Evolutionary conservation across 495 filamentous ascomycete genomes (phyloP).

Genomic region (Acidomyces sp.): DNA sequence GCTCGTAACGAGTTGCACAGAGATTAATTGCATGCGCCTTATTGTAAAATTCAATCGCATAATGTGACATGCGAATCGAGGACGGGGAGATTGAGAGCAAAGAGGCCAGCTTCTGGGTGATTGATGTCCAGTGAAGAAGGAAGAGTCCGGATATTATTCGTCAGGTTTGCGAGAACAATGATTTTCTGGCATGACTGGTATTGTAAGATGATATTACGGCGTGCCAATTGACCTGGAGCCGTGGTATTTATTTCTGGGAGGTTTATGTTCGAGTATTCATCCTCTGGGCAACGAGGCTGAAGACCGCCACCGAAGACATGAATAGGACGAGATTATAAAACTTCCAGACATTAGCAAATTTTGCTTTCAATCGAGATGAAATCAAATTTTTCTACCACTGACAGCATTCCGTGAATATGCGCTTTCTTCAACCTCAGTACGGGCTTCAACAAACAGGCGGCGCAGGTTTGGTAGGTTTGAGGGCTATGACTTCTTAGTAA

Average conservation of each 20-base stretch:
- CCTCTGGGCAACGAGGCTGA: conserved; percentile 78
- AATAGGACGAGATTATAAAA: conserved; percentile 97
- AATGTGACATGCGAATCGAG: no score
- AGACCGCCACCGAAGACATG: conserved; percentile 83
- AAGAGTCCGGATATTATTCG: no score
- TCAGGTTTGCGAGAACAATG: no score
- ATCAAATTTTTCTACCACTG: conserved; percentile 23
- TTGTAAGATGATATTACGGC: no score
- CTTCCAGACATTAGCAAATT: conserved; percentile 33
- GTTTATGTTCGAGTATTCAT: conserved; percentile 30
- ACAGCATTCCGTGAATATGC: conserved; percentile 89
- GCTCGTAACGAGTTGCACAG: no score
- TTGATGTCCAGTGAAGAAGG: no score
- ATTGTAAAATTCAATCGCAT: no score
- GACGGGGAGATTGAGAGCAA: no score
- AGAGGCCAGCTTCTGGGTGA: no score
- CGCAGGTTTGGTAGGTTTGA: conserved; percentile 82
- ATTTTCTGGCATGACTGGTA: no score
- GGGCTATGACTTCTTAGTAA: conserved; percentile 46
- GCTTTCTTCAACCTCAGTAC: conserved; percentile 87
- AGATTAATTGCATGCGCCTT: no score
- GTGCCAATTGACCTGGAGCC: background rate
- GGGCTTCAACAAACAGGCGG: conserved; percentile 88
- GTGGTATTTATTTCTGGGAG: background rate
- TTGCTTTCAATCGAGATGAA: background rate